Conservation (phyloP, 2,329 filamentous ascomycete genomes). For the Cytospora schulzeri region DNA sequence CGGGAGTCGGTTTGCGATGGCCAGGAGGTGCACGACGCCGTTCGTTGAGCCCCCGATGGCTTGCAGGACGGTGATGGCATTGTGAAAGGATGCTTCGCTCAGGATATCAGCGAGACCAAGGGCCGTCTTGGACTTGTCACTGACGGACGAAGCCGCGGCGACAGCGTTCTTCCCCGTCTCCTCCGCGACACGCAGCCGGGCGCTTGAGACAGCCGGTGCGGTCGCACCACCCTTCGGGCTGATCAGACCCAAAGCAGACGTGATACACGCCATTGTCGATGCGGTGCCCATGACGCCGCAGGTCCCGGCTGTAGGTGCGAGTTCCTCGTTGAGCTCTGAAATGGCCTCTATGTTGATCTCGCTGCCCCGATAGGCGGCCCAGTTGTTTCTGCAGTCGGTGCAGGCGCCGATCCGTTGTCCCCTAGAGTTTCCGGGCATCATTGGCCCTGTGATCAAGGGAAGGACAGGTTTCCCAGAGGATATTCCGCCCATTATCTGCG, state of each 20-base stretch:
- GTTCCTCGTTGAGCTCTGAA: slow-evolving; percentile 68
- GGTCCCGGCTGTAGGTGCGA: slow-evolving; percentile 75
- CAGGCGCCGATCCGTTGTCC: slow-evolving; percentile 70
- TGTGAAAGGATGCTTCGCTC: slow-evolving; percentile 76
- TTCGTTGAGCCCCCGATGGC: slow-evolving; percentile 85
- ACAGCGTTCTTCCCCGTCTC: slow-evolving; percentile 72
- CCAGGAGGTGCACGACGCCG: slow-evolving; percentile 81
- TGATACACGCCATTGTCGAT: slow-evolving; percentile 84
- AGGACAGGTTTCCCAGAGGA: slow-evolving; percentile 73
- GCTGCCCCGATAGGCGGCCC: slow-evolving; percentile 68
- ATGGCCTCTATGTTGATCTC: slow-evolving; percentile 73
- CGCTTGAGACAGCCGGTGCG: slow-evolving; percentile 75
- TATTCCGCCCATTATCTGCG: slow-evolving; percentile 75
- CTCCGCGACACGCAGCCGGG: slow-evolving; percentile 79
- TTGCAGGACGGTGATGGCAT: slow-evolving; percentile 85
- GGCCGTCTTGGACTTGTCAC: slow-evolving; percentile 59
- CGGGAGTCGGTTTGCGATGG: slow-evolving; percentile 76
- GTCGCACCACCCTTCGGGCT: slow-evolving; percentile 67
- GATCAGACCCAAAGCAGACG: slow-evolving; percentile 80
- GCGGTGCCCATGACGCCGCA: slow-evolving; percentile 93
- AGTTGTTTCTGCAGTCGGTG: slow-evolving; percentile 74
- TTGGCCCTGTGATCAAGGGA: slow-evolving; percentile 70
- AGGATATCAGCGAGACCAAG: slow-evolving; percentile 58
- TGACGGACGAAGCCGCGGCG: slow-evolving; percentile 50
- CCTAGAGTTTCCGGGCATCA: slow-evolving; percentile 71